These are phyloP conservation scores for Mesembryanthemum crystallinum DNA, from an alignment of 148 eudicot genomes.

Conservation along the genomic window DNA sequence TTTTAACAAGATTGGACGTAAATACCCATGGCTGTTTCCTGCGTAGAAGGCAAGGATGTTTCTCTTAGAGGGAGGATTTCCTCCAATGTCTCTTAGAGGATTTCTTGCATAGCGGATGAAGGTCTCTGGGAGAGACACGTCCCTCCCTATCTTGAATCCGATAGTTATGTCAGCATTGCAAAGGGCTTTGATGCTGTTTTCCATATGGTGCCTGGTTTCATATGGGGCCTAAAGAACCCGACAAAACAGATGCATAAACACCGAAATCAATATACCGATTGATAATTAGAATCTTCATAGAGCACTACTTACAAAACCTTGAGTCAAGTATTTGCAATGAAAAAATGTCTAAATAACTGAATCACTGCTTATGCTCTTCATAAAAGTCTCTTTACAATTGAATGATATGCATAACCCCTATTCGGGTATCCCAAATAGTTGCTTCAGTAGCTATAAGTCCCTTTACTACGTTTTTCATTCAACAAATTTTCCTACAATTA, in stretches of 20 bases:
- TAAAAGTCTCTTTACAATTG: neutral
- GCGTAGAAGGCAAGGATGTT: slow-evolving; percentile 78
- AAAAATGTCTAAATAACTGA: no score
- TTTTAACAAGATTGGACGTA: slow-evolving; percentile 63
- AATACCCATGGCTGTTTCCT: slow-evolving; percentile 77
- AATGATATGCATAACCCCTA: neutral
- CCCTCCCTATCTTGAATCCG: slow-evolving; percentile 83
- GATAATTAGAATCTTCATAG: neutral
- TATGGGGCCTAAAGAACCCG: slow-evolving; percentile 57
- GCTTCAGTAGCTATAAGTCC: neutral
- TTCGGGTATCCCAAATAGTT: no score
- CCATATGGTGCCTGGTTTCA: slow-evolving; percentile 81
- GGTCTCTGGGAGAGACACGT: slow-evolving; percentile 79
- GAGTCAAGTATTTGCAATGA: neutral
- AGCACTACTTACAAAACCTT: neutral
- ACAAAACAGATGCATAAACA: neutral
- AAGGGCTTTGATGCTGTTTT: slow-evolving; percentile 79
- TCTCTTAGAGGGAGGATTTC: slow-evolving; percentile 60
- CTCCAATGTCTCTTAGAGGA: slow-evolving; percentile 73
- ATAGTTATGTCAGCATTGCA: slow-evolving; percentile 77
- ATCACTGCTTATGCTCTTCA: neutral
- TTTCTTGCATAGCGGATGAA: slow-evolving; percentile 63
- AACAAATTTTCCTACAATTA: neutral
- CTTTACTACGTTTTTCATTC: no score
- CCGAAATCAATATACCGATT: neutral